These are phyloP conservation scores for Aspergillus novofumigatus DNA, from an alignment of 2,329 filamentous ascomycete species.

Conservation along the genomic window DNA sequence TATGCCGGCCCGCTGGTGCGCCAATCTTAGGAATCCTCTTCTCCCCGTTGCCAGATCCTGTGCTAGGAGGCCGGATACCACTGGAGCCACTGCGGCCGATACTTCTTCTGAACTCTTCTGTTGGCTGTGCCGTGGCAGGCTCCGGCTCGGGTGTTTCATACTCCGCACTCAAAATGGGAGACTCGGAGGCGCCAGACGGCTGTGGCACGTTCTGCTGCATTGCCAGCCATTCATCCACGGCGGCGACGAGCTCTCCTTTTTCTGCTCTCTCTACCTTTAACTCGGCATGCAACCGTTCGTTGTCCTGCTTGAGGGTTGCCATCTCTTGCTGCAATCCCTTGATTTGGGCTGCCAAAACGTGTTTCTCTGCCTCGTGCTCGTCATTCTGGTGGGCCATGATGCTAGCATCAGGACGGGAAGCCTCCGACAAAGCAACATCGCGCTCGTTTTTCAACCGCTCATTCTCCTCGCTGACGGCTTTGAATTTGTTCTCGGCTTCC, in stretches of 20 bases:
- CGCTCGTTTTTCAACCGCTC: conserved; percentile 64
- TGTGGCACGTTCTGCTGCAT: conserved; percentile 32
- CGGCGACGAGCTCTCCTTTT: conserved; percentile 46
- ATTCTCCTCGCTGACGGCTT: conserved; percentile 67
- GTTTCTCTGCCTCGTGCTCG: conserved; percentile 62
- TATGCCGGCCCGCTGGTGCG: conserved; percentile 23
- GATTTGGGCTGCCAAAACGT: conserved; percentile 68
- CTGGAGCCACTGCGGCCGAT: conserved; percentile 26
- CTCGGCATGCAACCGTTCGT: conserved; percentile 59
- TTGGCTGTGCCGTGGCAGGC: conserved; percentile 8
- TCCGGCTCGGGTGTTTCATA: conserved; percentile 9
- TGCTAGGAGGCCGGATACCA: conserved; percentile 29
- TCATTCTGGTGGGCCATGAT: conserved; percentile 48
- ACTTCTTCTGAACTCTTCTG: conserved; percentile 21
- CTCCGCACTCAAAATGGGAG: not conserved
- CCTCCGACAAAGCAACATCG: conserved; percentile 62
- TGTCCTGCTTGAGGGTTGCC: conserved; percentile 64
- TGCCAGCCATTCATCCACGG: conserved; percentile 44
- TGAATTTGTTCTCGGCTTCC: conserved; percentile 69
- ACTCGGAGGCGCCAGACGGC: conserved; percentile 1
- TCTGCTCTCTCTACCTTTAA: conserved; percentile 49
- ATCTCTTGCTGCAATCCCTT: conserved; percentile 72
- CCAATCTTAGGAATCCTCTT: conserved; percentile 31
- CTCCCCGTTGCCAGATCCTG: conserved; percentile 19
- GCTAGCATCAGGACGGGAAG: conserved; percentile 46